These are phyloP conservation scores for Bathelium albidoporum DNA, from an alignment of 495 filamentous ascomycete species.

Conservation along the genomic window DNA sequence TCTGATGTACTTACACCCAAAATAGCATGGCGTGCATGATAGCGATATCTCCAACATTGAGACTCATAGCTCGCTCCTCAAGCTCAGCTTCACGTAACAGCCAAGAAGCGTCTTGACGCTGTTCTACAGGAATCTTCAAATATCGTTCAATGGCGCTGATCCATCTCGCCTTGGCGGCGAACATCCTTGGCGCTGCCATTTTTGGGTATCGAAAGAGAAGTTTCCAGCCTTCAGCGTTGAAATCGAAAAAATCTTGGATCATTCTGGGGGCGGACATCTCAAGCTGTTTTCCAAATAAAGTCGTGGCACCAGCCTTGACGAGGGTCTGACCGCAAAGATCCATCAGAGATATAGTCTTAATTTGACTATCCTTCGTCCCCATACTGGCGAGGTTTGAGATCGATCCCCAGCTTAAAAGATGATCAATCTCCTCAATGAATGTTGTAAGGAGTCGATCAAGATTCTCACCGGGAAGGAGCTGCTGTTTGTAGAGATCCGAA, in stretches of 20 bases:
- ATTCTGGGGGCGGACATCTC: constrained; percentile 17
- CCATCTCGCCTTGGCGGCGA: neutral
- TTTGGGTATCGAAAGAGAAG: constrained; percentile 21
- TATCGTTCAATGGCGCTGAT: neutral
- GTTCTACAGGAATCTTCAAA: constrained; percentile 7
- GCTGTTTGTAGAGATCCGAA: neutral
- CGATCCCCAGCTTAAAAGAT: neutral
- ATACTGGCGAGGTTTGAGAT: neutral
- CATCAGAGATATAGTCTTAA: neutral
- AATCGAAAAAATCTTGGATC: constrained; percentile 12
- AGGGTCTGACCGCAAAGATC: neutral
- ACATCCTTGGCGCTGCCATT: constrained; percentile 11
- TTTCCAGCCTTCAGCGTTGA: constrained; percentile 24
- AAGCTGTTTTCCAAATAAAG: constrained; percentile 17
- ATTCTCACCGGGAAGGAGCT: neutral
- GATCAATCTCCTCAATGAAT: neutral
- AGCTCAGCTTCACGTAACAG: neutral
- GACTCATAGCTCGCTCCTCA: neutral
- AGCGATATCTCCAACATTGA: neutral
- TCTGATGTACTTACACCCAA: constrained; percentile 10
- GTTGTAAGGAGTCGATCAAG: neutral
- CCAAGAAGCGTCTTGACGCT: neutral
- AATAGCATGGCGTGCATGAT: neutral
- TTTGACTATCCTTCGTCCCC: neutral
- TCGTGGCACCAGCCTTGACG: neutral